Conservation (phyloP, 1,284 basidiomycete species). For the Trichosporon inkin region DNA sequence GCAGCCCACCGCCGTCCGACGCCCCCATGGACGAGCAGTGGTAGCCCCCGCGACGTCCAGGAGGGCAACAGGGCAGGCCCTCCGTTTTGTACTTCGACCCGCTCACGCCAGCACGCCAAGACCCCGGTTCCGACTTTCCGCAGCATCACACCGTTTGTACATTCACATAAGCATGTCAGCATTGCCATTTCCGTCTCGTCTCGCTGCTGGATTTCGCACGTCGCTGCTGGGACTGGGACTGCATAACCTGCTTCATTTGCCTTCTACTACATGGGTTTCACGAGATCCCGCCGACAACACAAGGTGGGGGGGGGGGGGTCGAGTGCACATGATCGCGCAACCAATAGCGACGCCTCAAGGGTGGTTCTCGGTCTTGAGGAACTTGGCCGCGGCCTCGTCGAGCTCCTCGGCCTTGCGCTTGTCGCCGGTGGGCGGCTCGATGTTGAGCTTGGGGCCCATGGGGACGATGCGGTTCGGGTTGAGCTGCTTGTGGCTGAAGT, state of each 20-base stretch:
- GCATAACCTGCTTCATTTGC: too few relatives aligned
- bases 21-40: slow-evolving; percentile 4
- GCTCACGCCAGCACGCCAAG: too few relatives aligned
- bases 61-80: too few relatives aligned
- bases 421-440: slow-evolving; percentile 57
- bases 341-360: too few relatives aligned
- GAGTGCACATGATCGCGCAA: too few relatives aligned
- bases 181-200: not conserved
- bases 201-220: too few relatives aligned
- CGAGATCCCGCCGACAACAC: too few relatives aligned
- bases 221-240: too few relatives aligned
- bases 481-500: slow-evolving; percentile 56
- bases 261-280: too few relatives aligned
- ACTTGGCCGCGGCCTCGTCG: slow-evolving; percentile 8
- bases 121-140: not conserved
- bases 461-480: slow-evolving; percentile 72
- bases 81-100: too few relatives aligned
- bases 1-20: not conserved
- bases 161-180: slow-evolving; percentile 3
- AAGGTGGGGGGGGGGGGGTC: too few relatives aligned
- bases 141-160: not conserved
- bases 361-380: too few relatives aligned
- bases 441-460: slow-evolving; percentile 65
- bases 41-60: not conserved
- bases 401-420: slow-evolving; percentile 22